Percentiles rank a stretch among this genome's conserved stretches.
Evolutionary conservation across 2,329 filamentous ascomycete species (phyloP).

Genomic region (Ascochyta fabae): DNA sequence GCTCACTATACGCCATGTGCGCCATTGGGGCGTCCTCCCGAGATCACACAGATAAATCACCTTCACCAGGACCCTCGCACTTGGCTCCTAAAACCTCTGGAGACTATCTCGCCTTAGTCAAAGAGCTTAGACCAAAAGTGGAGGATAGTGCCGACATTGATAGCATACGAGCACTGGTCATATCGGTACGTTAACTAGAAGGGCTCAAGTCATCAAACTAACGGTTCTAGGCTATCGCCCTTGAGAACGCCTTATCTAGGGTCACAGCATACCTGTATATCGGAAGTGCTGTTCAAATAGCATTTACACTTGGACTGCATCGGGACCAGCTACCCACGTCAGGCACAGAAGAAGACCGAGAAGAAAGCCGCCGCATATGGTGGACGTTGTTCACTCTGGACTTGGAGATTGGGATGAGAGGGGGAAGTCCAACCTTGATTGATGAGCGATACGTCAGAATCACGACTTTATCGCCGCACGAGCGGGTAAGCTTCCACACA

Average conservation of each 20-base stretch:
- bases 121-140: constrained; percentile 40
- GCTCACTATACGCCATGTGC: constrained; percentile 46
- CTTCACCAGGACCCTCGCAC: constrained; percentile 26
- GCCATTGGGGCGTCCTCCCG: constrained; percentile 41
- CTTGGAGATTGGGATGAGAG: constrained; percentile 45
- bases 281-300: constrained; percentile 46
- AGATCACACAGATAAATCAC: constrained; percentile 31
- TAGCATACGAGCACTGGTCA: constrained; percentile 45
- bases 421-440: constrained; percentile 44
- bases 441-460: constrained; percentile 44
- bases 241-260: constrained; percentile 45
- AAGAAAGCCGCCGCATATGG: constrained; percentile 47
- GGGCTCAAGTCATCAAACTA: background rate
- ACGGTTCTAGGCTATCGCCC: constrained; percentile 38
- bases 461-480: constrained; percentile 34
- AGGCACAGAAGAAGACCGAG: constrained; percentile 36
- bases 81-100: constrained; percentile 35
- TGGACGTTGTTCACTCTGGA: constrained; percentile 48
- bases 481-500: background rate
- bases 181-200: constrained; percentile 31
- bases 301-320: constrained; percentile 46
- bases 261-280: constrained; percentile 47
- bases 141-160: constrained; percentile 49
- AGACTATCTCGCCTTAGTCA: constrained; percentile 44
- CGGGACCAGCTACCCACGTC: constrained; percentile 42